phyloP scores from a whole-genome alignment of 208 protist genomes.

The Trypanosoma brucei region DNA sequence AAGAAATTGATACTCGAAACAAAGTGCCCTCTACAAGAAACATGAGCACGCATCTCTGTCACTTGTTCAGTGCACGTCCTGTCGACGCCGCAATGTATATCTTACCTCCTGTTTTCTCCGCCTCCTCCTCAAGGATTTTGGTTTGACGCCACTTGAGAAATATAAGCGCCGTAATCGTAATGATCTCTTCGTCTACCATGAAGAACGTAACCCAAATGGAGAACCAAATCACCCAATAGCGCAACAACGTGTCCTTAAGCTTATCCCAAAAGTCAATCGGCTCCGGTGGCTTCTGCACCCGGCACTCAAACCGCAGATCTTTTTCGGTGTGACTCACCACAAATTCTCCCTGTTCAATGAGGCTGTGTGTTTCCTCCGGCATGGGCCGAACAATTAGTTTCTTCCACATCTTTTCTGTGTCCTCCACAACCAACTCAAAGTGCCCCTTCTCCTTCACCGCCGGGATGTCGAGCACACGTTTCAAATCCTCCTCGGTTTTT shows the following conservation, averaged over 20 bases:
- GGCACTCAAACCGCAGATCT: constrained; percentile 49
- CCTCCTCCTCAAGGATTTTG: constrained; percentile 76
- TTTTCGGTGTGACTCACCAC: constrained; percentile 19
- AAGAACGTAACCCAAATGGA: constrained; percentile 84
- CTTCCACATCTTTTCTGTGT: constrained; percentile 76
- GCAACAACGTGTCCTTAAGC: constrained; percentile 69
- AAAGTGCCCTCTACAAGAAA: too few species aligned
- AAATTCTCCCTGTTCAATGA: constrained; percentile 51
- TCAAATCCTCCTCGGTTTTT: constrained; percentile 64
- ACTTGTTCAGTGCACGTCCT: constrained; percentile 29
- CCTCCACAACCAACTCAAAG: constrained; percentile 38
- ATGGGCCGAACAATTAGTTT: constrained; percentile 53
- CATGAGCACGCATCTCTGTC: not conserved
- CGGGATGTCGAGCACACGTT: constrained; percentile 63
- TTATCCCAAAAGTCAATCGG: constrained; percentile 75
- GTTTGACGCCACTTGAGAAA: constrained; percentile 79
- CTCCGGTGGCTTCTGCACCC: constrained; percentile 64
- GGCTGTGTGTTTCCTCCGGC: constrained; percentile 37
- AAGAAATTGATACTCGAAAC: not conserved
- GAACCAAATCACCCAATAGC: constrained; percentile 88
- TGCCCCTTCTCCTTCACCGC: constrained; percentile 73
- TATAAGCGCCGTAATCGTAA: constrained; percentile 79
- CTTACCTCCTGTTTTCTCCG: constrained; percentile 72
- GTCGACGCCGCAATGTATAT: constrained; percentile 79
- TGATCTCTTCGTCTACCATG: constrained; percentile 89